Percentiles rank a stretch among this genome's conserved stretches.
Evolutionary conservation across 139 green algal species (phyloP).

Genomic region (Chlamydomonas sp.): DNA sequence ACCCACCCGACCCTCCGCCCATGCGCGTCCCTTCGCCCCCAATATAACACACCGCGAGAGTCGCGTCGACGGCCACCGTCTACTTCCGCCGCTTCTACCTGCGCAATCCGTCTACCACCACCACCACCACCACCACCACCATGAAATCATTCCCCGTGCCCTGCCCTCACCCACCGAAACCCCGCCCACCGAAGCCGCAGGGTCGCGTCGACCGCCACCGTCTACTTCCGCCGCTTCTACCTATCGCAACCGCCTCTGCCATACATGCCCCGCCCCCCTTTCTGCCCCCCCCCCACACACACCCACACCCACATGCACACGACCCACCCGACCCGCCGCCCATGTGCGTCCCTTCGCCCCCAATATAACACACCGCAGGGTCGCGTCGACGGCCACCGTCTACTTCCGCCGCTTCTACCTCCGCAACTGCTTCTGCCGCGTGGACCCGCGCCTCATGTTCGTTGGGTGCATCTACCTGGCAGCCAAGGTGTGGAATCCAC

Average conservation of each 20-base stretch:
- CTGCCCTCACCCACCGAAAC: too few relatives aligned
- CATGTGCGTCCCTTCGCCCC: background rate
- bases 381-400: slow-evolving; percentile 48
- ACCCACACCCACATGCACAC: background rate
- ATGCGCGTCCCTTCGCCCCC: background rate
- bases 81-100: slow-evolving; percentile 65
- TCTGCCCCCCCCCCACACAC: too few relatives aligned
- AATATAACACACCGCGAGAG: slow-evolving; percentile 10
- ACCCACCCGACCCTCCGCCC: background rate
- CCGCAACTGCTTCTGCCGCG: slow-evolving; percentile 30
- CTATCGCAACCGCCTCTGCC: too few relatives aligned
- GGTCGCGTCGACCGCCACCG: too few relatives aligned
- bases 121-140: too few relatives aligned
- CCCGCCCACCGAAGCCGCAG: too few relatives aligned
- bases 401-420: slow-evolving; percentile 63
- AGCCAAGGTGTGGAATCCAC: too few relatives aligned
- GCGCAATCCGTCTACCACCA: too few relatives aligned
- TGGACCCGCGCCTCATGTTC: slow-evolving; percentile 60
- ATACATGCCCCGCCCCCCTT: background rate
- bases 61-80: slow-evolving; percentile 48
- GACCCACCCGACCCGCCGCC: background rate
- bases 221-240: too few relatives aligned
- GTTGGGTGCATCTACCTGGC: slow-evolving; percentile 71
- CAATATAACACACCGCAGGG: slow-evolving; percentile 10
- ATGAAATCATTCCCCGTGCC: too few relatives aligned